Percentiles rank a stretch among this genome's conserved stretches.
These are phyloP conservation scores for Angomonas ambiguus DNA, from an alignment of 208 protist species.

Conservation along the genomic window DNA sequence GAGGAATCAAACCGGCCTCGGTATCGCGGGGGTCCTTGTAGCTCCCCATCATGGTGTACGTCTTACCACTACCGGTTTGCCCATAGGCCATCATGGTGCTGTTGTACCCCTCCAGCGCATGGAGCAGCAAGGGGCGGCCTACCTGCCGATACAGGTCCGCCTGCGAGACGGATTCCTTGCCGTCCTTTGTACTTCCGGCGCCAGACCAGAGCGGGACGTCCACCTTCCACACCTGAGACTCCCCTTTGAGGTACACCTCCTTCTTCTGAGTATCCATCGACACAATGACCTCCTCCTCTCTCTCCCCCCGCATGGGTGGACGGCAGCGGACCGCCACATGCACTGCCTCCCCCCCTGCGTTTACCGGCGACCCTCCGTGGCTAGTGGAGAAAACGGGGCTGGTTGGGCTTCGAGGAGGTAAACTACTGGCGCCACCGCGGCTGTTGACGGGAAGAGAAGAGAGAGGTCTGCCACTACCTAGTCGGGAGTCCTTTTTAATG, in stretches of 20 bases:
- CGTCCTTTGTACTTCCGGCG: conserved; percentile 34
- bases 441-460: conserved; percentile 14
- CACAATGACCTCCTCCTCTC: conserved; percentile 45
- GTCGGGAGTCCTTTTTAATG: conserved; percentile 8
- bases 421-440: conserved; percentile 8
- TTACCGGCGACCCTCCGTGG: conserved; percentile 8
- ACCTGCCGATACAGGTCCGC: conserved; percentile 74
- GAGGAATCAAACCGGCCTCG: conserved; percentile 76
- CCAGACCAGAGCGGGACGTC: conserved; percentile 74
- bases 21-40: conserved; percentile 4
- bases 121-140: conserved; percentile 84
- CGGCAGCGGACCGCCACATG: conserved; percentile 76
- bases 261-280: conserved; percentile 53
- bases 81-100: conserved; percentile 90
- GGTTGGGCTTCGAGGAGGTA: conserved; percentile 1
- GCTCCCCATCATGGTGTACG: conserved; percentile 87
- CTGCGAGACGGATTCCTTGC: conserved; percentile 51
- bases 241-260: conserved; percentile 31
- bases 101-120: conserved; percentile 89
- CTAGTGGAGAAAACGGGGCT: conserved; percentile 13
- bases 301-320: conserved; percentile 42
- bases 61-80: conserved; percentile 89
- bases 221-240: conserved; percentile 36
- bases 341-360: conserved; percentile 44
- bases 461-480: conserved; percentile 9